phyloP scores from a whole-genome alignment of 768 basidiomycete species.

The Dioszegia hungarica region DNA sequence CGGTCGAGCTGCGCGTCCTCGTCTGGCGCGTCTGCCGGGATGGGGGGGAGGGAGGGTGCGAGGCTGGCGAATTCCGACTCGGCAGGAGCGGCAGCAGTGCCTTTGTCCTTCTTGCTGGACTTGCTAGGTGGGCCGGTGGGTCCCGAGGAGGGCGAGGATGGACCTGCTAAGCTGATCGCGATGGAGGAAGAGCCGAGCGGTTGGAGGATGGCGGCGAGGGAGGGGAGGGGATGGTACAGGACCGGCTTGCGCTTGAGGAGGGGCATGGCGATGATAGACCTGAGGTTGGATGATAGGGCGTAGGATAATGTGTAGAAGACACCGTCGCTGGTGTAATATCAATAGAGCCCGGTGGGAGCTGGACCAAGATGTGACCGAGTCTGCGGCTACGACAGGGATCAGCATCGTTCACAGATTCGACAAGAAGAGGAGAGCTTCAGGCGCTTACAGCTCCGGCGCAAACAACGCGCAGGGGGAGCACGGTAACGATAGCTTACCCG shows the following conservation, averaged over 20 bases:
- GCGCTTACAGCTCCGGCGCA: too few relatives aligned
- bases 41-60: not conserved
- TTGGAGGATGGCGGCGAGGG: constrained; percentile 33
- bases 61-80: not conserved
- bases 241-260: constrained; percentile 43
- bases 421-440: too few relatives aligned
- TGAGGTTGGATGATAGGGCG: not conserved
- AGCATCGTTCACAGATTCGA: too few relatives aligned
- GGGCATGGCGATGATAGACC: constrained; percentile 26
- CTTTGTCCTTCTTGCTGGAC: not conserved
- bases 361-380: not conserved
- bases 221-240: constrained; percentile 31
- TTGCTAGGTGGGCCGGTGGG: not conserved
- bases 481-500: too few relatives aligned
- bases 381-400: too few relatives aligned
- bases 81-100: not conserved
- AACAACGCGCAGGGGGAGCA: too few relatives aligned
- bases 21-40: constrained; percentile 47
- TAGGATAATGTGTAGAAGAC: too few relatives aligned
- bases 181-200: constrained; percentile 15
- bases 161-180: not conserved
- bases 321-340: too few relatives aligned
- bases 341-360: not conserved
- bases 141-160: not conserved
- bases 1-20: constrained; percentile 44